These are phyloP conservation scores for Auriscalpium orientale DNA, from an alignment of 768 basidiomycete species.

Conservation along the genomic window DNA sequence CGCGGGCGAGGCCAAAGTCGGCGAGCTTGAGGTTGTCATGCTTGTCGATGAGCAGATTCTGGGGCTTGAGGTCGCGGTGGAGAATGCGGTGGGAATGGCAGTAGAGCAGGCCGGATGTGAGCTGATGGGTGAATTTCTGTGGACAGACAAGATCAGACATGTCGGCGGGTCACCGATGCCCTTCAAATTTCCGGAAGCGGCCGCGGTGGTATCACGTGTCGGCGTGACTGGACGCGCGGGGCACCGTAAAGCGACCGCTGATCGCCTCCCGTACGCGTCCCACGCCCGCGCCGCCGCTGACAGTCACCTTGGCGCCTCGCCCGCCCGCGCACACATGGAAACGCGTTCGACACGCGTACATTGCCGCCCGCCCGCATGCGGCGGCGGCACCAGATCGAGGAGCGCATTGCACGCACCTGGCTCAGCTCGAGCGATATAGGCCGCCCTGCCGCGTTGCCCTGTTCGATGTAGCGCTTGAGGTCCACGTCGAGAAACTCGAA, in stretches of 20 bases:
- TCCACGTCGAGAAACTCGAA: slow-evolving; percentile 98
- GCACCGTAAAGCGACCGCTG: neutral
- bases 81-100: slow-evolving; percentile 49
- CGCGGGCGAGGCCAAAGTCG: slow-evolving; percentile 50
- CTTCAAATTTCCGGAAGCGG: neutral
- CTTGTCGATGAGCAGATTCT: slow-evolving; percentile 47
- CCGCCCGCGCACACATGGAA: neutral
- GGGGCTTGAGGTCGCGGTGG: slow-evolving; percentile 51
- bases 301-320: too few relatives aligned
- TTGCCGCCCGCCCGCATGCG: slow-evolving; percentile 2
- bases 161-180: neutral
- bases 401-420: slow-evolving; percentile 53
- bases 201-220: slow-evolving; percentile 7
- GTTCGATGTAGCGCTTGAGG: slow-evolving; percentile 95
- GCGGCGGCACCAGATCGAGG: slow-evolving; percentile 1
- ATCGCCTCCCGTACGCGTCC: neutral
- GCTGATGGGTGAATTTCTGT: slow-evolving; percentile 95
- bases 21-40: slow-evolving; percentile 47
- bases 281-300: neutral
- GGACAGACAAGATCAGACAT: neutral
- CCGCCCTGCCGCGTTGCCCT: slow-evolving; percentile 59
- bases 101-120: slow-evolving; percentile 78
- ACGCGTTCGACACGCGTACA: slow-evolving; percentile 27
- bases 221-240: neutral
- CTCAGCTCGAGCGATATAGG: slow-evolving; percentile 68